A percentile compares a stretch with the other conserved stretches of the same genome.
Evolutionary conservation across 495 filamentous ascomycete species (phyloP).

Genomic region (Lophium mytilinum): DNA sequence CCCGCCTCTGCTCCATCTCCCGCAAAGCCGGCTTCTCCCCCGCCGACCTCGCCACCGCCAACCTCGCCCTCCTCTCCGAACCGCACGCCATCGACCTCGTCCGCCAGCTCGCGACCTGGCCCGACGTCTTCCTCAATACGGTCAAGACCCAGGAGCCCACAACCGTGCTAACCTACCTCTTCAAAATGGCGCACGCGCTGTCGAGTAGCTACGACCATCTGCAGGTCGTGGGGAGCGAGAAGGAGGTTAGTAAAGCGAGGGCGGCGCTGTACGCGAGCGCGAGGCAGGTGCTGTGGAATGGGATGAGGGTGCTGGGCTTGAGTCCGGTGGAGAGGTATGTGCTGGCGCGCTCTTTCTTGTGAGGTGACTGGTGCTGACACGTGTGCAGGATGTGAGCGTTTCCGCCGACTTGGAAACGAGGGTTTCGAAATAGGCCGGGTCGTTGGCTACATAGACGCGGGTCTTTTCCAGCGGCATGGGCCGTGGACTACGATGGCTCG

Average conservation of each 20-base stretch:
- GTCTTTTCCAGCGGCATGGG: too few relatives aligned
- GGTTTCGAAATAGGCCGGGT: not conserved
- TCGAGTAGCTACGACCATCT: slow-evolving; percentile 33
- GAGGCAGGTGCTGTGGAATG: slow-evolving; percentile 34
- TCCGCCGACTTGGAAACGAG: too few relatives aligned
- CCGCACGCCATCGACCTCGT: slow-evolving; percentile 50
- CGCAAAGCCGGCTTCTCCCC: not conserved
- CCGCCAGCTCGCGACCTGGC: slow-evolving; percentile 52
- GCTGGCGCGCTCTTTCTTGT: not conserved
- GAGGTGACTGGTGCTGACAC: too few relatives aligned
- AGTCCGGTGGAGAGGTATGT: slow-evolving; percentile 37
- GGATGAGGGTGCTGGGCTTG: slow-evolving; percentile 38
- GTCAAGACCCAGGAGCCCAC: slow-evolving; percentile 57
- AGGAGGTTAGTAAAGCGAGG: slow-evolving; percentile 29
- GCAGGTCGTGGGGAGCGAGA: slow-evolving; percentile 30
- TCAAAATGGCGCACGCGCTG: slow-evolving; percentile 36
- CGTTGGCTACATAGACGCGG: not conserved
- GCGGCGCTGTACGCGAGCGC: slow-evolving; percentile 34
- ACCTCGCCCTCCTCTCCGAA: slow-evolving; percentile 51
- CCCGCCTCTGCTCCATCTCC: slow-evolving; percentile 56
- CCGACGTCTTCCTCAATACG: slow-evolving; percentile 54
- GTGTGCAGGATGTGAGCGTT: too few relatives aligned
- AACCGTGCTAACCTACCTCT: slow-evolving; percentile 42
- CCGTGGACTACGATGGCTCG: too few relatives aligned
- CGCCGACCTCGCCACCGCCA: slow-evolving; percentile 36